Conservation (phyloP, 345 rosid species). For the Linum trigynum region DNA sequence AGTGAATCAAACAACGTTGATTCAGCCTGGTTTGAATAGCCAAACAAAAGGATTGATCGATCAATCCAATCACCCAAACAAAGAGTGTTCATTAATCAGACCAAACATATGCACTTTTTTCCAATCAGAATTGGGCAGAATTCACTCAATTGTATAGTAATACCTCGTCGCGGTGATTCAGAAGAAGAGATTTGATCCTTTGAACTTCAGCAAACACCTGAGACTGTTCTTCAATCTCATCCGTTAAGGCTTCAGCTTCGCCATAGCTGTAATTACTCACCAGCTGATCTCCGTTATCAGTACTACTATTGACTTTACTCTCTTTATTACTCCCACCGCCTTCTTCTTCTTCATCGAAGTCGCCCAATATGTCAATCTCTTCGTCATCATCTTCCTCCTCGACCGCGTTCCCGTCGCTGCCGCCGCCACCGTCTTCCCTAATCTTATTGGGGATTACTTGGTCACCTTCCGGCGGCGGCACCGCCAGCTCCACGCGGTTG, state of each 20-base stretch:
- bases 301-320: conserved; percentile 16
- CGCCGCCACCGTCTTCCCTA: conserved; percentile 14
- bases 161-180: conserved; percentile 54
- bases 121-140: neutral
- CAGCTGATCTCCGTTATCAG: conserved; percentile 31
- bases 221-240: conserved; percentile 72
- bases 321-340: conserved; percentile 41
- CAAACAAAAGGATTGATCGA: conserved; percentile 7
- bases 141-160: neutral
- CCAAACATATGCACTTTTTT: conserved; percentile 7
- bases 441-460: too few species aligned
- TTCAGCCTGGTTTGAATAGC: conserved; percentile 42
- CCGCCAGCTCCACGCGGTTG: conserved; percentile 42
- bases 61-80: neutral
- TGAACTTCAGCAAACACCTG: conserved; percentile 49
- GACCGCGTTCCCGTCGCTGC: conserved; percentile 11
- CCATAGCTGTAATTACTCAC: conserved; percentile 52
- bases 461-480: conserved; percentile 20
- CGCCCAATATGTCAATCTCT: conserved; percentile 11
- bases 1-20: conserved; percentile 59
- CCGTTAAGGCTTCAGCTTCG: conserved; percentile 85
- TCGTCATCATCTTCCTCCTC: conserved; percentile 18
- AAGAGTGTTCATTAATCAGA: neutral
- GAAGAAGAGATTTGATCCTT: conserved; percentile 64
- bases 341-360: conserved; percentile 20